Percentiles rank a stretch among this genome's conserved stretches.
Conservation (phyloP, 2,329 filamentous ascomycete species). For the Clonostachys solani region DNA sequence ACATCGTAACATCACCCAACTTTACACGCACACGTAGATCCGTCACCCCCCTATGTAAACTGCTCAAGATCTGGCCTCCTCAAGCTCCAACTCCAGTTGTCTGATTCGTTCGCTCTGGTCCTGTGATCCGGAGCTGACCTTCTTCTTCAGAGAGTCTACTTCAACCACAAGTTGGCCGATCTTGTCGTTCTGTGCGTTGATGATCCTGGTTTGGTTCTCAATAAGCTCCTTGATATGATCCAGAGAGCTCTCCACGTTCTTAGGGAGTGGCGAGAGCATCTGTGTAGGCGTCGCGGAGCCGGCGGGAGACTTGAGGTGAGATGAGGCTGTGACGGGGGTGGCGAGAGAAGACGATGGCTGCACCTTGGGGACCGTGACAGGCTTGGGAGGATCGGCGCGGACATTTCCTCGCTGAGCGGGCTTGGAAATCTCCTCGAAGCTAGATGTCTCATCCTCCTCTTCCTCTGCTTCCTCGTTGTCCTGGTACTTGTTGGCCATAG, state of each 20-base stretch:
- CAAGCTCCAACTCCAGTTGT: slow-evolving; percentile 63
- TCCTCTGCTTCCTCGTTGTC: slow-evolving; percentile 65
- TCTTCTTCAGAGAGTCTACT: slow-evolving; percentile 78
- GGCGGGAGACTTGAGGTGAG: slow-evolving; percentile 21
- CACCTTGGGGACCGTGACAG: slow-evolving; percentile 25
- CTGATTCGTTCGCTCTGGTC: slow-evolving; percentile 66
- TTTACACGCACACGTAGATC: not conserved
- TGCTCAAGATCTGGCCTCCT: slow-evolving; percentile 53
- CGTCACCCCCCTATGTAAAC: not conserved
- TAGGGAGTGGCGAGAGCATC: slow-evolving; percentile 17
- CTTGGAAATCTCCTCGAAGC: slow-evolving; percentile 82
- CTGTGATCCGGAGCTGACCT: slow-evolving; percentile 47
- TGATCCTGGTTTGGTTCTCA: slow-evolving; percentile 71
- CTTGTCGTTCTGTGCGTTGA: slow-evolving; percentile 72
- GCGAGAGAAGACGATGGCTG: slow-evolving; percentile 8
- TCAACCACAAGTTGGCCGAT: slow-evolving; percentile 67
- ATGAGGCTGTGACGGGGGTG: slow-evolving; percentile 18
- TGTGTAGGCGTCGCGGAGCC: slow-evolving; percentile 19
- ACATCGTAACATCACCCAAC: not conserved
- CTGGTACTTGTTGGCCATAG: slow-evolving; percentile 81
- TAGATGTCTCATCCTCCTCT: slow-evolving; percentile 66
- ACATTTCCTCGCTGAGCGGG: slow-evolving; percentile 45
- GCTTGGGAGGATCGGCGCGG: slow-evolving; percentile 32
- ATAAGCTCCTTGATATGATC: slow-evolving; percentile 75
- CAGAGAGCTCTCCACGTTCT: slow-evolving; percentile 58